Evolutionary conservation across 345 rosid species (phyloP).

Genomic region (Populus simonii): DNA sequence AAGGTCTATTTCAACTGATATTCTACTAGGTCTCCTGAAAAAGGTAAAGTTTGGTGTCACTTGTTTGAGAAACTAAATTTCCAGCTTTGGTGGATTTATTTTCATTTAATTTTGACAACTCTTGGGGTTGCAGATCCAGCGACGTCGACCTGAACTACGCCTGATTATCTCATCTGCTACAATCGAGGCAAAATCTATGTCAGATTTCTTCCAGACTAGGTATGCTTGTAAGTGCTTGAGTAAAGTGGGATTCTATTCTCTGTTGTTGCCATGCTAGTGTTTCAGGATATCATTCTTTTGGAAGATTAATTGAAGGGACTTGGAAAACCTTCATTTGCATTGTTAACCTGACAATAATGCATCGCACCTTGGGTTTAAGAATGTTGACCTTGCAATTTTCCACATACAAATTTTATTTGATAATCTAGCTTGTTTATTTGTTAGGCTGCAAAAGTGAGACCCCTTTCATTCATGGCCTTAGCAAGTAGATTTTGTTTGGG

Average conservation of each 20-base stretch:
- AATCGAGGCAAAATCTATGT: constrained; percentile 85
- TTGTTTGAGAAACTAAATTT: constrained; percentile 3
- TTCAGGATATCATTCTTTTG: not conserved
- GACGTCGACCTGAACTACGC: constrained; percentile 84
- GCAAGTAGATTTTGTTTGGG: no score
- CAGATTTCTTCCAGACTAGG: constrained; percentile 77
- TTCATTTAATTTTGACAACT: constrained; percentile 7
- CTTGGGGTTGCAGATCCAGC: constrained; percentile 59
- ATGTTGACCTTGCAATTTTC: not conserved
- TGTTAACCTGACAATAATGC: no score
- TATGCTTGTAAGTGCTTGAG: constrained; percentile 25
- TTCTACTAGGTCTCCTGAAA: constrained; percentile 87
- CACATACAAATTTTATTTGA: not conserved
- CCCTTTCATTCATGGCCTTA: not conserved
- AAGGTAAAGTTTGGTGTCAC: constrained; percentile 48
- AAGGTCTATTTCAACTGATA: constrained; percentile 93
- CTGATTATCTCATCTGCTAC: constrained; percentile 93
- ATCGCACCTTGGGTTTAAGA: not conserved
- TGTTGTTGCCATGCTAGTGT: not conserved
- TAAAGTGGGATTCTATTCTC: not conserved
- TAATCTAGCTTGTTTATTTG: not conserved
- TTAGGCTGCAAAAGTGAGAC: not conserved
- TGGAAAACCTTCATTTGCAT: no score
- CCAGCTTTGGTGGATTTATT: not conserved
- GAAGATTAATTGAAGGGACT: not conserved